Evolutionary conservation across 352 stramenopile species (phyloP).

Genomic region (Pythium rishiriense): DNA sequence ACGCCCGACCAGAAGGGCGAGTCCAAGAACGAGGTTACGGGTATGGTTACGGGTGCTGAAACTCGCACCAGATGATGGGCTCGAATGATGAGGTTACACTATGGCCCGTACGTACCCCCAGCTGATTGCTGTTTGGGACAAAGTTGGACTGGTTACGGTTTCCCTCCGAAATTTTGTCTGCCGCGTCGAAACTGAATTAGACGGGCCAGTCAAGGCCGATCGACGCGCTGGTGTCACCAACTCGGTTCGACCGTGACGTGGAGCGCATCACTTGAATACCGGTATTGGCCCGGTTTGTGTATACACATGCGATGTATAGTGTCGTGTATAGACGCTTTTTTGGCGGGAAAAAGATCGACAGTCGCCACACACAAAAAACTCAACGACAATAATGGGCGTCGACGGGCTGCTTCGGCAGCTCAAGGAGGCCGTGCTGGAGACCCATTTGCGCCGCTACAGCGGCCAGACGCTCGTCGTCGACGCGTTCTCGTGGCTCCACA

Average conservation of each 20-base stretch:
- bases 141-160: not conserved
- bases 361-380: conserved; percentile 1
- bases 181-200: no score
- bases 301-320: conserved; percentile 4
- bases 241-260: conserved; percentile 9
- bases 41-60: not conserved
- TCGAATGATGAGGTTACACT: no score
- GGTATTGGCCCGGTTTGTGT: conserved; percentile 15
- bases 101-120: not conserved
- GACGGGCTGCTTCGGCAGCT: conserved; percentile 65
- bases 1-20: not conserved
- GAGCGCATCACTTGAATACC: conserved; percentile 3
- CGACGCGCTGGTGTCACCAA: conserved; percentile 20
- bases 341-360: conserved; percentile 25
- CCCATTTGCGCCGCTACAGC: conserved; percentile 51
- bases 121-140: not conserved
- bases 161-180: not conserved
- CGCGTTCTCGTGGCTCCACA: conserved; percentile 80
- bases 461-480: conserved; percentile 68
- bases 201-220: not conserved
- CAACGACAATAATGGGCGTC: conserved; percentile 46
- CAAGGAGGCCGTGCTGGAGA: conserved; percentile 51
- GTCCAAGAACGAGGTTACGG: not conserved
- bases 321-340: conserved; percentile 12
- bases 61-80: no score